Percentiles rank a stretch among this genome's conserved stretches.
These are phyloP conservation scores for Geotrichum carabidarum DNA, from an alignment of 1,139 yeast genomes.

Conservation along the genomic window DNA sequence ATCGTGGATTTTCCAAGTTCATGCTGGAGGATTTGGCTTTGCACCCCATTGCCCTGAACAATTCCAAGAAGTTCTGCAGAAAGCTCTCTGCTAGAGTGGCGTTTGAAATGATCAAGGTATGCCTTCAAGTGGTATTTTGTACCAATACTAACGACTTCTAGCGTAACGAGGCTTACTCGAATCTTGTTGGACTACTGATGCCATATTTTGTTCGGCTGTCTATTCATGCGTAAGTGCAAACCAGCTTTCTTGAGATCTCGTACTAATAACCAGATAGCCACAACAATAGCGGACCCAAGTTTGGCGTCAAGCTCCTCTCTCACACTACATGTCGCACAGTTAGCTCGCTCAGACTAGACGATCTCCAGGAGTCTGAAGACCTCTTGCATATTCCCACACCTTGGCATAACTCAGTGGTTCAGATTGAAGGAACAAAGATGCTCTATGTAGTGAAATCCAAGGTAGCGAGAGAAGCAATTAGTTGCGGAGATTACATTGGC, in stretches of 20 bases:
- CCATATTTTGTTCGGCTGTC: slow-evolving; percentile 20
- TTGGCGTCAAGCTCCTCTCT: slow-evolving; percentile 19
- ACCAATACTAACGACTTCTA: slow-evolving; percentile 8
- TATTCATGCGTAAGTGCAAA: slow-evolving; percentile 19
- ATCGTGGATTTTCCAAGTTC: slow-evolving; percentile 20
- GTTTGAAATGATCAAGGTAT: slow-evolving; percentile 21
- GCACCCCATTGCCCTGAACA: slow-evolving; percentile 12
- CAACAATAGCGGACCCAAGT: slow-evolving; percentile 20
- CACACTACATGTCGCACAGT: slow-evolving; percentile 16
- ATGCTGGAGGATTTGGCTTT: slow-evolving; percentile 20
- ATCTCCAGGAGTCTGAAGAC: slow-evolving; percentile 18
- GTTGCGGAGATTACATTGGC: slow-evolving; percentile 14
- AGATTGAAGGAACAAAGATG: slow-evolving; percentile 8
- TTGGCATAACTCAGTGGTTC: slow-evolving; percentile 21
- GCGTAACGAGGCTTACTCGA: slow-evolving; percentile 22
- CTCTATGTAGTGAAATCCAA: slow-evolving; percentile 19
- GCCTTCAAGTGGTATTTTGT: neutral
- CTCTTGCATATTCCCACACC: slow-evolving; percentile 21
- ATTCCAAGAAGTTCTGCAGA: slow-evolving; percentile 15
- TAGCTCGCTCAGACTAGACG: slow-evolving; percentile 14
- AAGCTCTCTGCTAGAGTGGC: slow-evolving; percentile 21
- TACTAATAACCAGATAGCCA: slow-evolving; percentile 4
- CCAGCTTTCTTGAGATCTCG: neutral
- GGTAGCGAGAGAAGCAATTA: slow-evolving; percentile 16
- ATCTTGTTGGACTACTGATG: slow-evolving; percentile 19